Conservation (phyloP, 768 basidiomycete species). For the Lentinula raphanica region DNA sequence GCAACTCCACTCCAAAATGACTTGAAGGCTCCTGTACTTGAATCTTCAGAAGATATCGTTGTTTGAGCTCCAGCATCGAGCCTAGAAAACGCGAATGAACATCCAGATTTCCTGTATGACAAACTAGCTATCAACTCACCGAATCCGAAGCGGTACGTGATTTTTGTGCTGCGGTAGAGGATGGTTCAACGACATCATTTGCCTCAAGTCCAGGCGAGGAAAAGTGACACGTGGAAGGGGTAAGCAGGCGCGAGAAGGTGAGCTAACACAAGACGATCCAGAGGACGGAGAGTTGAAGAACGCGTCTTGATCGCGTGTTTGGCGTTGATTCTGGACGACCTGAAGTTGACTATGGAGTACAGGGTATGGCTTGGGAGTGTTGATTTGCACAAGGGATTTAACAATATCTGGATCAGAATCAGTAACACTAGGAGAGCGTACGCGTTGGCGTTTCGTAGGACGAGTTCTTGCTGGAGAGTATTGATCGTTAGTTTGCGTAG, state of each 20-base stretch:
- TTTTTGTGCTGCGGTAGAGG: background rate
- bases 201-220: background rate
- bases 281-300: background rate
- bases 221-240: background rate
- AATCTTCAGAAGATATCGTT: background rate
- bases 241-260: background rate
- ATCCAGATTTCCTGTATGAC: background rate
- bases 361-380: background rate
- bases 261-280: background rate
- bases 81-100: background rate
- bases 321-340: background rate
- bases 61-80: background rate
- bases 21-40: background rate
- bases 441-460: background rate
- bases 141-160: background rate
- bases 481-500: background rate
- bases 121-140: background rate
- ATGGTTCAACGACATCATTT: background rate
- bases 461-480: background rate
- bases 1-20: background rate
- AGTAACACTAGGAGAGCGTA: background rate
- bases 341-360: background rate
- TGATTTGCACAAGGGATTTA: background rate
- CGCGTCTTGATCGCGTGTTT: background rate
- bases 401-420: background rate